Percentiles rank a stretch among this genome's conserved stretches.
phyloP scores from a whole-genome alignment of 164 flowering plant genomes.

The Liquidambar formosana region DNA sequence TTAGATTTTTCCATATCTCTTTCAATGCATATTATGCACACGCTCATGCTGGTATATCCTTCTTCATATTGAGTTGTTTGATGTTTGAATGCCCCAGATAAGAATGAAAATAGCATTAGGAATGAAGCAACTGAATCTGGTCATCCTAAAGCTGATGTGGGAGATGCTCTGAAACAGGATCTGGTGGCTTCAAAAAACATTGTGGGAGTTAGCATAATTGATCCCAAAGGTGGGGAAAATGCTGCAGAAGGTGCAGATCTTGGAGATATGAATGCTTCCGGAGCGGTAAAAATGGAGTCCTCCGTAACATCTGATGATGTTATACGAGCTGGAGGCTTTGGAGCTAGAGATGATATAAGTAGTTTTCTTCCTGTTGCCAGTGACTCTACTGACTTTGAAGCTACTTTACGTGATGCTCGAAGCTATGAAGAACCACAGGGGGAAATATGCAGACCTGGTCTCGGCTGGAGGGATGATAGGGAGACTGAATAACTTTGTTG shows the following conservation, averaged over 20 bases:
- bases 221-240: conserved; percentile 3
- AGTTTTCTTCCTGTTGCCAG: conserved; percentile 88
- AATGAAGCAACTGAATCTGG: conserved; percentile 13
- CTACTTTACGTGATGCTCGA: conserved; percentile 71
- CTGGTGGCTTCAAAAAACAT: not conserved
- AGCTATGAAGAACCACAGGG: conserved; percentile 71
- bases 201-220: not conserved
- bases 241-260: not conserved
- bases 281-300: conserved; percentile 48
- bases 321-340: conserved; percentile 70
- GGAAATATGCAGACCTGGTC: conserved; percentile 61
- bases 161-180: conserved; percentile 6
- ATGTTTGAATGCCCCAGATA: conserved; percentile 18
- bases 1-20: not conserved
- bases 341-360: conserved; percentile 75
- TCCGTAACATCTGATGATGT: conserved; percentile 39
- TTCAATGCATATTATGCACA: not conserved
- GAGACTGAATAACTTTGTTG: conserved; percentile 22
- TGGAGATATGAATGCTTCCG: conserved; percentile 9
- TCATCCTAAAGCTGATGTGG: not conserved
- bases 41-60: not conserved
- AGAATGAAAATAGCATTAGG: conserved; percentile 6
- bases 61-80: conserved; percentile 3
- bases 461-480: conserved; percentile 64
- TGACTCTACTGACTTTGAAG: conserved; percentile 87